Percentiles rank a stretch among this genome's conserved stretches.
These are phyloP conservation scores for Myxozyma neglecta DNA, from an alignment of 805 yeast genomes.

Conservation along the genomic window DNA sequence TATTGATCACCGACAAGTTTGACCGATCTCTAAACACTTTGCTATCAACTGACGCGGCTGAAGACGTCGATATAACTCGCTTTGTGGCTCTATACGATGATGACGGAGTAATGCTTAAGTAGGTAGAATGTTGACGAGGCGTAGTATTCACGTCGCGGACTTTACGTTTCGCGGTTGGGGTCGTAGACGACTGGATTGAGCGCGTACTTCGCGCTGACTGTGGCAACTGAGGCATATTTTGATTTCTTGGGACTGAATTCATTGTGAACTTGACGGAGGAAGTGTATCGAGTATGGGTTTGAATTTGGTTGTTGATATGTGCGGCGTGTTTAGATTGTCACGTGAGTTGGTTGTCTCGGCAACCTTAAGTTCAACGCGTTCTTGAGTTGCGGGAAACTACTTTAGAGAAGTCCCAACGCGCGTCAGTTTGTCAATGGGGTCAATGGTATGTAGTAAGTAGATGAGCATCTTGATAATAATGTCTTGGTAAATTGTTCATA, in stretches of 20 bases:
- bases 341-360: background rate
- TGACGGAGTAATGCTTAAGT: background rate
- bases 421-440: background rate
- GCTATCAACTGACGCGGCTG: background rate
- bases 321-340: background rate
- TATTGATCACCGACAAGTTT: background rate
- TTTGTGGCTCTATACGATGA: background rate
- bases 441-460: too few species aligned
- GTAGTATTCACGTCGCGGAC: background rate
- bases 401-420: background rate
- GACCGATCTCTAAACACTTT: background rate
- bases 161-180: background rate
- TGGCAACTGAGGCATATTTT: background rate
- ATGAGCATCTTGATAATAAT: too few species aligned
- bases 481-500: too few species aligned
- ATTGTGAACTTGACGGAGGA: background rate
- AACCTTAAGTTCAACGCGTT: background rate
- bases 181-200: background rate
- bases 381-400: background rate
- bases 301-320: background rate
- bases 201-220: background rate
- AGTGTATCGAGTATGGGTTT: background rate
- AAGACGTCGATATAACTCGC: background rate
- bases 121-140: background rate
- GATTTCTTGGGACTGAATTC: background rate